These are phyloP conservation scores for Coemansia sp. DNA, from an alignment of 192 early-diverging fungal genomes.

Conservation along the genomic window DNA sequence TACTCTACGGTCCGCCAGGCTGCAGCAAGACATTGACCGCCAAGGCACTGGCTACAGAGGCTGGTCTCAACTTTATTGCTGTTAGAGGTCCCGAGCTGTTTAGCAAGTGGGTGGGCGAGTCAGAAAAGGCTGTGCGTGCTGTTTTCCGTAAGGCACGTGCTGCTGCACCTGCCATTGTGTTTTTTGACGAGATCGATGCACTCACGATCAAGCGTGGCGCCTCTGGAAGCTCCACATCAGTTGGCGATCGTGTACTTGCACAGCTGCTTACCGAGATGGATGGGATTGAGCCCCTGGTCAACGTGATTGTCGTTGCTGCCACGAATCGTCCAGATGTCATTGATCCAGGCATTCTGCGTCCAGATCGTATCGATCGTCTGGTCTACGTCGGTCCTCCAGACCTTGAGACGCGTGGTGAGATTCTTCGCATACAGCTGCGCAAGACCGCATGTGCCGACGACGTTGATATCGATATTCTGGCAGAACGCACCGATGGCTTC, in stretches of 20 bases:
- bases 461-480: slow-evolving; percentile 68
- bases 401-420: slow-evolving; percentile 65
- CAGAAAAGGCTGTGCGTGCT: slow-evolving; percentile 92
- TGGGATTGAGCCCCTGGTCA: slow-evolving; percentile 91
- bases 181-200: slow-evolving; percentile 99
- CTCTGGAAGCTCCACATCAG: slow-evolving; percentile 68
- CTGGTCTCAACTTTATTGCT: slow-evolving; percentile 95
- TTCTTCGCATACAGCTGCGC: slow-evolving; percentile 70
- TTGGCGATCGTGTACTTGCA: slow-evolving; percentile 91
- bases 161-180: slow-evolving; percentile 93
- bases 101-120: slow-evolving; percentile 99
- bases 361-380: slow-evolving; percentile 92
- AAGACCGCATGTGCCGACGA: slow-evolving; percentile 71
- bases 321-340: slow-evolving; percentile 98
- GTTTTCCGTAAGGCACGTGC: slow-evolving; percentile 94
- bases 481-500: slow-evolving; percentile 70
- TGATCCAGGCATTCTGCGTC: slow-evolving; percentile 86
- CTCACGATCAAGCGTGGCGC: slow-evolving; percentile 79
- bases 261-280: slow-evolving; percentile 94
- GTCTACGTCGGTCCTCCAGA: slow-evolving; percentile 94
- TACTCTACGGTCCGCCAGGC: slow-evolving; percentile 98
- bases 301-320: slow-evolving; percentile 96
- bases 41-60: slow-evolving; percentile 95
- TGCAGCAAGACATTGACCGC: slow-evolving; percentile 98
- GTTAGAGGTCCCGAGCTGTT: slow-evolving; percentile 98